A percentile compares a stretch with the other conserved stretches of the same genome.
These are phyloP conservation scores for Xylaria sp. DNA, from an alignment of 2,329 filamentous ascomycete species.

Conservation along the genomic window DNA sequence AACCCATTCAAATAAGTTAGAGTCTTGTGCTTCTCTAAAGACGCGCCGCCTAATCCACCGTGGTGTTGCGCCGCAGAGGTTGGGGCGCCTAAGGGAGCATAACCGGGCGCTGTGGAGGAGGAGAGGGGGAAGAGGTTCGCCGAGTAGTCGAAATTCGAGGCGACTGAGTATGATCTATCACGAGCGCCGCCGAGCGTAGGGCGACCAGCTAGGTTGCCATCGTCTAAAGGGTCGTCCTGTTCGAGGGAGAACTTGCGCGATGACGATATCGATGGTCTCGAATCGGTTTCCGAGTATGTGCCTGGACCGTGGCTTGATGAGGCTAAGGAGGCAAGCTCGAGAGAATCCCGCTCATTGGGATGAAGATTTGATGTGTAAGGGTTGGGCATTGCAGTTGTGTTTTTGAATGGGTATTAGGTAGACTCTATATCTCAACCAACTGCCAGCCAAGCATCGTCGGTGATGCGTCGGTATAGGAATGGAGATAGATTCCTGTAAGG, in stretches of 20 bases:
- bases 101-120: conserved; percentile 77
- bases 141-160: conserved; percentile 96
- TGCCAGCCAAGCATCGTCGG: conserved; percentile 30
- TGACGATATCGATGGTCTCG: conserved; percentile 88
- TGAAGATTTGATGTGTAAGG: conserved; percentile 59
- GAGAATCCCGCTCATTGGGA: conserved; percentile 79
- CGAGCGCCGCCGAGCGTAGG: conserved; percentile 55
- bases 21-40: conserved; percentile 93
- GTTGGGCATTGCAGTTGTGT: conserved; percentile 52
- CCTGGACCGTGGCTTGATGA: conserved; percentile 77
- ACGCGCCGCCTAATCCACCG: conserved; percentile 75
- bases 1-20: conserved; percentile 94
- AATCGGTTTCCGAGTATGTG: conserved; percentile 74
- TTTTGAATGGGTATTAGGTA: conserved; percentile 11
- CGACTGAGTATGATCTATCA: conserved; percentile 85
- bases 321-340: conserved; percentile 94
- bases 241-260: conserved; percentile 91
- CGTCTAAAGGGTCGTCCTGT: conserved; percentile 82
- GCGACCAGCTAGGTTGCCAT: conserved; percentile 63
- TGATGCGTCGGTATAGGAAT: neutral
- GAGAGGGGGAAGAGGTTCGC: conserved; percentile 91
- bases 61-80: conserved; percentile 63
- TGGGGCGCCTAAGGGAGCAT: conserved; percentile 86
- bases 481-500: conserved; percentile 4
- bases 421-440: conserved; percentile 27